Evolutionary conservation across 768 basidiomycete species (phyloP).

Genomic region (Leccinum obscurum): DNA sequence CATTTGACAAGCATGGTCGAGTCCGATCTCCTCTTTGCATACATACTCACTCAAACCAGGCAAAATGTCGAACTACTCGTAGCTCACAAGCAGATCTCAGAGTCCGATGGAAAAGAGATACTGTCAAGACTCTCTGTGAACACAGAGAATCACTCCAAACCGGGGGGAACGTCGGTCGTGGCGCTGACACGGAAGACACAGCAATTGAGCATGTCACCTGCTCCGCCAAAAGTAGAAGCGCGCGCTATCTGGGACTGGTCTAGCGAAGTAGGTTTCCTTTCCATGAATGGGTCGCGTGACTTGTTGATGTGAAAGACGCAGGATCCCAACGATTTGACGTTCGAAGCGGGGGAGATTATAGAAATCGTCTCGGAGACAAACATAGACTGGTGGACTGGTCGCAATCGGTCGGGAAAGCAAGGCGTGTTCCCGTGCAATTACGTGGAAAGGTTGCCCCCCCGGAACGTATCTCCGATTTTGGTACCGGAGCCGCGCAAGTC

Average conservation of each 20-base stretch:
- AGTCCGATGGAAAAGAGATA: slow-evolving; percentile 41
- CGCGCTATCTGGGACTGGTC: slow-evolving; percentile 32
- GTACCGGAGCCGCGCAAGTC: slow-evolving; percentile 26
- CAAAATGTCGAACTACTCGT: slow-evolving; percentile 49
- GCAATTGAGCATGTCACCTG: slow-evolving; percentile 28
- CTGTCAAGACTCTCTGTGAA: slow-evolving; percentile 36
- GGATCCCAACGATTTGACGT: slow-evolving; percentile 78
- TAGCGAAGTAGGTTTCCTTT: slow-evolving; percentile 25
- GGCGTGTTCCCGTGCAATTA: slow-evolving; percentile 81
- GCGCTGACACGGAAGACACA: slow-evolving; percentile 25
- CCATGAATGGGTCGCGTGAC: neutral
- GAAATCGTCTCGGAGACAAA: slow-evolving; percentile 84
- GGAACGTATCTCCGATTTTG: slow-evolving; percentile 20
- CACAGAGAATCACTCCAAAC: slow-evolving; percentile 17
- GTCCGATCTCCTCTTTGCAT: slow-evolving; percentile 23
- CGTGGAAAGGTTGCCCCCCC: slow-evolving; percentile 55
- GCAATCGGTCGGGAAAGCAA: slow-evolving; percentile 52
- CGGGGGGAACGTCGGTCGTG: slow-evolving; percentile 17
- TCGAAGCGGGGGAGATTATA: slow-evolving; percentile 73
- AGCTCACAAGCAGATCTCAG: slow-evolving; percentile 41
- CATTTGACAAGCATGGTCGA: slow-evolving; percentile 27
- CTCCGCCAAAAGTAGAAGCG: slow-evolving; percentile 25
- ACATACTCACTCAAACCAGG: slow-evolving; percentile 48
- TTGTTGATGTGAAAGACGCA: slow-evolving; percentile 29
- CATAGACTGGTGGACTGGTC: slow-evolving; percentile 89